A percentile compares a stretch with the other conserved stretches of the same genome.
These are phyloP conservation scores for Arthrinium phaeospermum DNA, from an alignment of 2,329 filamentous ascomycete genomes.

Conservation along the genomic window DNA sequence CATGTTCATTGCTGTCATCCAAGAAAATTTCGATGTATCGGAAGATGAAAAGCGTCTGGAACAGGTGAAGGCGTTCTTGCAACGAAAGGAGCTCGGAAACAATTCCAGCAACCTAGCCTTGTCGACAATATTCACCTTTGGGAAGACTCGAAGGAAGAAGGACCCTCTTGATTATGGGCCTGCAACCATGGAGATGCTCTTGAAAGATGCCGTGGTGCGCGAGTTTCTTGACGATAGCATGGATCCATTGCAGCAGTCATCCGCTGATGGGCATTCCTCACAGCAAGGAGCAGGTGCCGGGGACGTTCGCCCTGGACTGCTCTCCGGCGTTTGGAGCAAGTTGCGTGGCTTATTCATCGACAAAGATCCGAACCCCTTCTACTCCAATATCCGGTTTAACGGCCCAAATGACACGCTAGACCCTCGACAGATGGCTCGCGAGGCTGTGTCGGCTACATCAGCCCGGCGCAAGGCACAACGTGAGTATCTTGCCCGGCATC, in stretches of 20 bases:
- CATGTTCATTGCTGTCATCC: constrained; percentile 99
- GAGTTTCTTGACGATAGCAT: constrained; percentile 87
- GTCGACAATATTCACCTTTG: constrained; percentile 70
- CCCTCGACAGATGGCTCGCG: constrained; percentile 84
- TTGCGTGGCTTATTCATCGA: constrained; percentile 62
- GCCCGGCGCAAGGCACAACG: constrained; percentile 86
- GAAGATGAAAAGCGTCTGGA: constrained; percentile 97
- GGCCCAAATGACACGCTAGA: constrained; percentile 79
- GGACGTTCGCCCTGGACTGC: constrained; percentile 59
- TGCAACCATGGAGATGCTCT: constrained; percentile 91
- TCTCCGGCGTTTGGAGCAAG: constrained; percentile 68
- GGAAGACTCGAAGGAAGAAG: constrained; percentile 64
- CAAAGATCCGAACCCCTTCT: constrained; percentile 92
- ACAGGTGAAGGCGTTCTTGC: constrained; percentile 93
- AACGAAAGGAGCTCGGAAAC: constrained; percentile 83
- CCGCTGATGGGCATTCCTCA: constrained; percentile 42
- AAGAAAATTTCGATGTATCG: constrained; percentile 98
- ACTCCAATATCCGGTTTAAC: constrained; percentile 75
- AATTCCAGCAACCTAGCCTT: constrained; percentile 76
- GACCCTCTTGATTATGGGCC: constrained; percentile 93
- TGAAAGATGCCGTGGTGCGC: constrained; percentile 93
- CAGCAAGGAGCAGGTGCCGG: constrained; percentile 44
- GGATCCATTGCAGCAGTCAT: constrained; percentile 48
- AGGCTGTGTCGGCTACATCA: constrained; percentile 84
- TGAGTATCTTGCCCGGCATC: constrained; percentile 86